Evolutionary conservation across 2,329 filamentous ascomycete species (phyloP).

Genomic region (Calonectria hawksworthii): DNA sequence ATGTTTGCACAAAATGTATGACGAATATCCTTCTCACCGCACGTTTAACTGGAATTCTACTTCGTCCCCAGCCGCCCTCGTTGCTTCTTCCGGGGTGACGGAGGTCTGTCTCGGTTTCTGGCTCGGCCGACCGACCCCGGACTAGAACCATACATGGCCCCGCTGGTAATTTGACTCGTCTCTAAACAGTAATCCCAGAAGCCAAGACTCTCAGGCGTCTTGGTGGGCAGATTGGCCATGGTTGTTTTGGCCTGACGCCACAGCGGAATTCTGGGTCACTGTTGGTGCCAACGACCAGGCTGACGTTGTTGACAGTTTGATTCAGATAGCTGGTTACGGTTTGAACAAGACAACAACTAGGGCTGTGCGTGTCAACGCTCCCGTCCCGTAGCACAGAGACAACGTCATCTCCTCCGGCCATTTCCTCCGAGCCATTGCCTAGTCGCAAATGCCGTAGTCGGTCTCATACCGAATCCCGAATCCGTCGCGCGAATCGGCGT

Average conservation of each 20-base stretch:
- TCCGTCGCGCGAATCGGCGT: background rate
- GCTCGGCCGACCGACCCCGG: slow-evolving; percentile 5
- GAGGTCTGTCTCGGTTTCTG: slow-evolving; percentile 9
- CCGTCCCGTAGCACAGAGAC: background rate
- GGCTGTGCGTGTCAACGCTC: no score
- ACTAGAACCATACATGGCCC: slow-evolving; percentile 3
- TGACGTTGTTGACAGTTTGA: background rate
- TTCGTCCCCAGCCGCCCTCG: background rate
- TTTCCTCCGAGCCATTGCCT: background rate
- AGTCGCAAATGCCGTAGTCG: background rate
- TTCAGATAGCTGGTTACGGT: background rate
- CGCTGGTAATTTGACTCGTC: slow-evolving; percentile 15
- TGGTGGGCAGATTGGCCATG: slow-evolving; percentile 5
- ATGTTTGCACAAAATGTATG: background rate
- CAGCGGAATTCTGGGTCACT: background rate
- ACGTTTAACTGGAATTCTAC: slow-evolving; percentile 24
- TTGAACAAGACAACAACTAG: background rate
- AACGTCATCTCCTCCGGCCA: background rate
- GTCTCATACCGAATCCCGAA: background rate
- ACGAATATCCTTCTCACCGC: slow-evolving; percentile 8
- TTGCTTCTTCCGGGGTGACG: slow-evolving; percentile 9
- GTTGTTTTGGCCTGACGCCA: slow-evolving; percentile 2
- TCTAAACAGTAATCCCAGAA: slow-evolving; percentile 8
- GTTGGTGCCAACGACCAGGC: background rate
- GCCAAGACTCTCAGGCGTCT: slow-evolving; percentile 10